Evolutionary conservation across 805 yeast genomes (phyloP).

Genomic region (Candida takata): DNA sequence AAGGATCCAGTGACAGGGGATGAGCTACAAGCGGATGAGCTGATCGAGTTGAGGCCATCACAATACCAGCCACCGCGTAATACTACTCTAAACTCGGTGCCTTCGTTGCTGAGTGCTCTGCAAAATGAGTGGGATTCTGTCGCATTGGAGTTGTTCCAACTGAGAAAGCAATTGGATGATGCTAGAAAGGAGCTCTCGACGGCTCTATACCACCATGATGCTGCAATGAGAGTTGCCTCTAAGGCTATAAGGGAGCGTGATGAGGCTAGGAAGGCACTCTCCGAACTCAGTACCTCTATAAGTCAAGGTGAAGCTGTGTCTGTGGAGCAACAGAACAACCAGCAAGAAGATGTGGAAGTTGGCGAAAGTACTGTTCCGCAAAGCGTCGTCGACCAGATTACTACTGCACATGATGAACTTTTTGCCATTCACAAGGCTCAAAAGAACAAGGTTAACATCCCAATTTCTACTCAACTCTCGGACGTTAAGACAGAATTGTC

Average conservation of each 20-base stretch:
- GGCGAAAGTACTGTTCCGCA: slow-evolving; percentile 7
- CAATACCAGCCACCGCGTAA: slow-evolving; percentile 33
- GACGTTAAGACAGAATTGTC: neutral
- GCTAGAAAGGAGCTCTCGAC: slow-evolving; percentile 69
- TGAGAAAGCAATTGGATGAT: slow-evolving; percentile 62
- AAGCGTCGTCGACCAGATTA: slow-evolving; percentile 5
- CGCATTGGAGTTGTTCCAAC: slow-evolving; percentile 69
- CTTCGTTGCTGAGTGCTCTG: slow-evolving; percentile 63
- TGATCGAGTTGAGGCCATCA: slow-evolving; percentile 36
- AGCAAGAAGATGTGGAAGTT: slow-evolving; percentile 2
- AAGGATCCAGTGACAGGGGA: slow-evolving; percentile 73
- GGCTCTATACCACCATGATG: slow-evolving; percentile 80
- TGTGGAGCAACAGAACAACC: neutral
- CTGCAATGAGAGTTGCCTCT: slow-evolving; percentile 83
- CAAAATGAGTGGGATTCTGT: slow-evolving; percentile 90
- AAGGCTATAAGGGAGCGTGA: slow-evolving; percentile 69
- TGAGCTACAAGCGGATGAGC: slow-evolving; percentile 49
- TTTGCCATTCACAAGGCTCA: slow-evolving; percentile 17
- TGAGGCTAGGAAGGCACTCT: slow-evolving; percentile 60
- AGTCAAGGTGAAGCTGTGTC: slow-evolving; percentile 18
- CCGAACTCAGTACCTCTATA: slow-evolving; percentile 41
- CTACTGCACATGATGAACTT: slow-evolving; percentile 12
- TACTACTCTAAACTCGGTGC: slow-evolving; percentile 60
- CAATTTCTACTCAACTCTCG: slow-evolving; percentile 7
- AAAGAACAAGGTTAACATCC: slow-evolving; percentile 18